These are phyloP conservation scores for Raddia guianensis DNA, from an alignment of 176 grass and related monocot genomes.

Conservation along the genomic window DNA sequence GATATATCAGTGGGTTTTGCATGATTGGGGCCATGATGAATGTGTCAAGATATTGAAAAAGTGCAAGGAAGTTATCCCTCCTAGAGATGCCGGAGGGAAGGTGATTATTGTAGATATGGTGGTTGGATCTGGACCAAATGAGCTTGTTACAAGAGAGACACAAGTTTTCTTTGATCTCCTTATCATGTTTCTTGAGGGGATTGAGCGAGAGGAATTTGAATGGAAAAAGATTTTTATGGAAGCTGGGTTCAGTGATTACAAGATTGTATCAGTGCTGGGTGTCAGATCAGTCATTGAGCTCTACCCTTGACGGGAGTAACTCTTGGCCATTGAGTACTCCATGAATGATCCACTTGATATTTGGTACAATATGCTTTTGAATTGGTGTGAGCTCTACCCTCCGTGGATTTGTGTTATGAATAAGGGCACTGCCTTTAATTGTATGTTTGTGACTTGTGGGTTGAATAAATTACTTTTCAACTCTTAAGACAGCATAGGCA, in stretches of 20 bases:
- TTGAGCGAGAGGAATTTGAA: slow-evolving; percentile 39
- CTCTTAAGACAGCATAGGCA: neutral
- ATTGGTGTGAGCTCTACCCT: neutral
- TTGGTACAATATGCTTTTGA: neutral
- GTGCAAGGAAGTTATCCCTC: slow-evolving; percentile 50
- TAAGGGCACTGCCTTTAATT: neutral
- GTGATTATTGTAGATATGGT: slow-evolving; percentile 54
- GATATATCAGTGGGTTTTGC: slow-evolving; percentile 49
- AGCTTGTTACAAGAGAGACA: slow-evolving; percentile 13
- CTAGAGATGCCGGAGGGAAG: slow-evolving; percentile 45
- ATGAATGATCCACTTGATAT: neutral
- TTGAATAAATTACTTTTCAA: neutral
- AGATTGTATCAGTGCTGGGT: slow-evolving; percentile 21
- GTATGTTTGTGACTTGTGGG: neutral
- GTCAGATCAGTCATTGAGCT: slow-evolving; percentile 50
- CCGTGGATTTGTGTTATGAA: neutral
- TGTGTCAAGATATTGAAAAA: slow-evolving; percentile 46
- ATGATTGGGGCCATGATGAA: slow-evolving; percentile 45
- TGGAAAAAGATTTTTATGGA: slow-evolving; percentile 42
- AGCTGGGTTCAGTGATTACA: slow-evolving; percentile 49
- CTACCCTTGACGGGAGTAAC: slow-evolving; percentile 27
- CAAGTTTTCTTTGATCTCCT: slow-evolving; percentile 42
- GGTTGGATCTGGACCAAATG: slow-evolving; percentile 34
- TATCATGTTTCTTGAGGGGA: slow-evolving; percentile 31
- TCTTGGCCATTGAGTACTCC: neutral